A percentile compares a stretch with the other conserved stretches of the same genome.
Evolutionary conservation across 1,284 basidiomycete genomes (phyloP).

Genomic region (Schizophyllum commune): DNA sequence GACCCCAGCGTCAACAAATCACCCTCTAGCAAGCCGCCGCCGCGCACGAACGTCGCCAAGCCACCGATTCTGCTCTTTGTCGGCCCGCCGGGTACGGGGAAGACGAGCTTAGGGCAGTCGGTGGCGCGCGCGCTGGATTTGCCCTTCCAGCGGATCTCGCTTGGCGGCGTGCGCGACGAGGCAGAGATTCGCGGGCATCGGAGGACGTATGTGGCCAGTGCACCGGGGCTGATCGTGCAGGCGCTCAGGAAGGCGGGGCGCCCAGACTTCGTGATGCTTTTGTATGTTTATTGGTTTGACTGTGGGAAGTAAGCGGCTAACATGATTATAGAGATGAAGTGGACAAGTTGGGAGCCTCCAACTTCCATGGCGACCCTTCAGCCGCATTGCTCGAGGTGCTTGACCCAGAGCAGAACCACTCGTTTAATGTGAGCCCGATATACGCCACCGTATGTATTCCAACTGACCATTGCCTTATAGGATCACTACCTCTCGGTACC

Average conservation of each 20-base stretch:
- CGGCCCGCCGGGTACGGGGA: constrained; percentile 79
- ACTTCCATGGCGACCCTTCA: constrained; percentile 76
- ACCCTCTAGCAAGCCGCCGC: neutral
- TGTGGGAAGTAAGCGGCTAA: constrained; percentile 17
- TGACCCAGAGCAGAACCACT: constrained; percentile 87
- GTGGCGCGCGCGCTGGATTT: constrained; percentile 77
- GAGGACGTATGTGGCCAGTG: constrained; percentile 85
- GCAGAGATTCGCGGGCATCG: constrained; percentile 87
- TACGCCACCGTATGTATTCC: constrained; percentile 4
- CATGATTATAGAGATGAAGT: constrained; percentile 60
- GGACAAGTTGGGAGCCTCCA: constrained; percentile 82
- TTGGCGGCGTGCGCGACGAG: constrained; percentile 87
- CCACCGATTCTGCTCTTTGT: constrained; percentile 36
- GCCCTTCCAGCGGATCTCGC: constrained; percentile 89
- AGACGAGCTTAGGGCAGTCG: constrained; percentile 82
- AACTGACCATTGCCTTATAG: constrained; percentile 26
- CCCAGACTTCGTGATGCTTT: constrained; percentile 70
- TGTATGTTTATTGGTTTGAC: constrained; percentile 41
- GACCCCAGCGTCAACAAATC: neutral
- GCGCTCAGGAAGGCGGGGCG: constrained; percentile 82
- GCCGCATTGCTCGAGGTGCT: constrained; percentile 86
- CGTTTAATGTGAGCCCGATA: constrained; percentile 58
- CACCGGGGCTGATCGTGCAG: constrained; percentile 83
- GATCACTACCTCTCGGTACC: constrained; percentile 92
- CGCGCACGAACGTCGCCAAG: neutral